Base-by-base conservation (phyloP, 768 basidiomycete species). In the Cyclocybe aegerita region DNA sequence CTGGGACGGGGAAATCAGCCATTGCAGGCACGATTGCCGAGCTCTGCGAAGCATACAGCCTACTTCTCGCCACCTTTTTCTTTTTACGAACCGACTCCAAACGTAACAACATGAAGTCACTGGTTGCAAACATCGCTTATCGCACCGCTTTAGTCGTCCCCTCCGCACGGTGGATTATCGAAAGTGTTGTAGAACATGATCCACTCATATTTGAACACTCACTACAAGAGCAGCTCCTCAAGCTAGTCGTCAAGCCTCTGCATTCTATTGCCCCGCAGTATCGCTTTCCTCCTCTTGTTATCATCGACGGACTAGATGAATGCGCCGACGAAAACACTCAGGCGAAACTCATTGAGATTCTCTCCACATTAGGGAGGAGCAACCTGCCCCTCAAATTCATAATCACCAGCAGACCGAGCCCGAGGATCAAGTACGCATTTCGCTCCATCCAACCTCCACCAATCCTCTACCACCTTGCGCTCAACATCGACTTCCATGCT, bases 21-120 rank as follows among this genome's bases (percentile, higher is more conserved):
- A 46, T 70, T 9, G 65, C 60, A 4, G 70, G 68, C 31, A 66
- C 68, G 1, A 50, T 68, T 1, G 56, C 64, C 7, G 57, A 65
- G 36, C 15, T 16, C 1, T 48, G 46, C n/a, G 14, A n/a, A 2
- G 31, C 31, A 1, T n/a, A 46, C 9, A 42, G 37, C 11, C 35
- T 40, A 3, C 38, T 56, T 37, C 40, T 44, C 6, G 39, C 43
- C 31, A 39, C 50, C 16, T 54, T 55, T 38, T 50, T 58, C 46
- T 61, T 48, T 47, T 58, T 39, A n/a, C 40, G 43, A 29, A n/a
- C 31, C 12, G 39, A 38, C 32, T 9, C 42, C 17, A 4, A 38
- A 34, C 35, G 29, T 16, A 36, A 39, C 35, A 16, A 42, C 7
- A 35, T 17, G 6, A 17, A 32, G 2, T 39, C 31, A 12, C 31